Evolutionary conservation across 331 rosid species (phyloP), one percentile per base, ranked within the genome.

Genomic region (Acacia concinna): DNA sequence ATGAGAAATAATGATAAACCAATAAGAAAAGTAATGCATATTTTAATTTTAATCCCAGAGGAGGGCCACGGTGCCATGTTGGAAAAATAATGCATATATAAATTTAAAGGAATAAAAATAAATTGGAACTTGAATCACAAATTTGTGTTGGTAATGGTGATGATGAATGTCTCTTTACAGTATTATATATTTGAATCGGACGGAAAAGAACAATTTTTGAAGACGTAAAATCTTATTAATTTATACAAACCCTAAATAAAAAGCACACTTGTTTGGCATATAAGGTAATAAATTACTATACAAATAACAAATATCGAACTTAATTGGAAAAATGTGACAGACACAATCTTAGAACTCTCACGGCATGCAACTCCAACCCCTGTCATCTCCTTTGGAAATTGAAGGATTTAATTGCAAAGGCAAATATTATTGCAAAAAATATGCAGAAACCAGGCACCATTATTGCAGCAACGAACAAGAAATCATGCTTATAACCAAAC

Each of bases 311-410:
- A 77, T 60, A 38, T 79, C 78, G 52, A 74, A 20, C 40, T 78
- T 78, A 73, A 43, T 66, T 64, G 81, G 56, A 83, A 62, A 68
- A 60, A 75, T 65, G 21, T 5, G 62, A 71, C 28, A 40, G 62
- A 71, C 28, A 40, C 70, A 31, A 18, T 47, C 18, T 7, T 21
- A 21, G 13, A 28, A 62, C 67, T 73, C 49, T 54, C 52, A 62
- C 41, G 37, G 68, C 57, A 30, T 15, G 84, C 56, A 81, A 70
- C n/a, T 78, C 75, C 78, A 59, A 10, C 69, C 69, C 69, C 82
- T 77, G 44, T 91, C 84, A 96, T 86, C 98, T 90, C 89, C 97
- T 93, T 89, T 93, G 99, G 90, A 96, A 96, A 88, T 96, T 96
- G 91, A 96, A 96, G 82, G 97, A 86, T 90, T 96, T 96, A 81